phyloP scores from a whole-genome alignment of 257 asterid genomes.

The Solanum chaucha region DNA sequence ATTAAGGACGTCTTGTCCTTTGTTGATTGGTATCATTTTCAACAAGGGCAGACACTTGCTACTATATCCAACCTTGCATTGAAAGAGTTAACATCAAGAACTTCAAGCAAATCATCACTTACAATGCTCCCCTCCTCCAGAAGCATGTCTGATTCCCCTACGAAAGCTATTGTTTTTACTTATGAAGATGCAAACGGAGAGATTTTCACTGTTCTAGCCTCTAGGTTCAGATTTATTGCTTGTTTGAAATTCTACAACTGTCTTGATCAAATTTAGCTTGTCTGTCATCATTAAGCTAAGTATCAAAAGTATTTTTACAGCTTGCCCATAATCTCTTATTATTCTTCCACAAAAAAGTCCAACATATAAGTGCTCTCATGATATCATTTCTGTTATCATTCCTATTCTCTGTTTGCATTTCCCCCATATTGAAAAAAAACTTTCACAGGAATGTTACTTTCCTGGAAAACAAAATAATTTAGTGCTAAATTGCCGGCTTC shows the following conservation, averaged over 20 bases:
- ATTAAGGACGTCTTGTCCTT: not conserved
- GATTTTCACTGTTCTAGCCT: not conserved
- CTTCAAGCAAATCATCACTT: not conserved
- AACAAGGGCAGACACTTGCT: not conserved
- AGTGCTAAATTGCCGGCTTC: not conserved
- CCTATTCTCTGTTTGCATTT: not conserved
- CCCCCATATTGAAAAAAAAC: not conserved
- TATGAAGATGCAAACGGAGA: not conserved
- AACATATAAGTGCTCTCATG: not conserved
- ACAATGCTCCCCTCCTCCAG: not conserved
- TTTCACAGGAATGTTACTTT: not conserved
- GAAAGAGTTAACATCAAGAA: not conserved
- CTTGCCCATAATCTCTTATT: not conserved
- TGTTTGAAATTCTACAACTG: not conserved
- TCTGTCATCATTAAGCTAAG: not conserved
- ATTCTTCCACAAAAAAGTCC: not conserved
- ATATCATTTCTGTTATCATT: not conserved
- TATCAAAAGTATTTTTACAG: not conserved
- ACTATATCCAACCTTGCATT: not conserved
- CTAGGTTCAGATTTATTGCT: not conserved
- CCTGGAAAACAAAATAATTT: not conserved
- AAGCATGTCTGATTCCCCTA: not conserved
- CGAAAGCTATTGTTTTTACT: not conserved
- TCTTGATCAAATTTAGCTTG: not conserved
- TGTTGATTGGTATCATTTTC: not conserved